Conservation (phyloP, 192 early-diverging fungal genomes). For the Dissophora ornata region DNA sequence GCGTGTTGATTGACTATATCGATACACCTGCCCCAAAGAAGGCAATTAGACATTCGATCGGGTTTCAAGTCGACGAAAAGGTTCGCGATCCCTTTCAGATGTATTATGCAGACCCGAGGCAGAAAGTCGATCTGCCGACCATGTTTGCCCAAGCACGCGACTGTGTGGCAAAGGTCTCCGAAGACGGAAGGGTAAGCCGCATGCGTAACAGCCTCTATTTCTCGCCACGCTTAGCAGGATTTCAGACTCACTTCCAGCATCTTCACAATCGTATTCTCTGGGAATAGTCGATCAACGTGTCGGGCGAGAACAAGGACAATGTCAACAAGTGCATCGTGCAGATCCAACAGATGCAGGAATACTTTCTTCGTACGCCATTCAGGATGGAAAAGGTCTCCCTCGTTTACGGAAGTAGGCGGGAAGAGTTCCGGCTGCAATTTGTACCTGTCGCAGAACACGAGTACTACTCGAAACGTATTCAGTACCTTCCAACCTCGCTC, state of each 20-base stretch:
- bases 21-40: neutral
- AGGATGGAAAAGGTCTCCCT: slow-evolving; percentile 5
- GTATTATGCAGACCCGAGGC: slow-evolving; percentile 27
- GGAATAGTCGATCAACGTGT: slow-evolving; percentile 16
- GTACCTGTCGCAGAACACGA: slow-evolving; percentile 18
- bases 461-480: slow-evolving; percentile 8
- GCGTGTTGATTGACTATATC: slow-evolving; percentile 17
- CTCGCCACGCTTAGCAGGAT: too few species aligned
- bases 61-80: slow-evolving; percentile 8
- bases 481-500: slow-evolving; percentile 21
- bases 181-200: slow-evolving; percentile 13
- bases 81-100: slow-evolving; percentile 21
- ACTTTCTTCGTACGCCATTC: slow-evolving; percentile 24
- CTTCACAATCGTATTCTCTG: too few species aligned
- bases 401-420: slow-evolving; percentile 33
- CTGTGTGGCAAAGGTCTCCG: slow-evolving; percentile 8
- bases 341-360: slow-evolving; percentile 20
- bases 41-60: neutral
- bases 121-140: slow-evolving; percentile 31
- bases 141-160: slow-evolving; percentile 15
- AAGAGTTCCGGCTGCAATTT: slow-evolving; percentile 27
- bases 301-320: slow-evolving; percentile 4
- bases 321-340: slow-evolving; percentile 2
- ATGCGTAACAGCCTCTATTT: neutral
- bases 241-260: too few species aligned